phyloP scores from a whole-genome alignment of 208 protist species.

The Crithidia fasciculata region DNA sequence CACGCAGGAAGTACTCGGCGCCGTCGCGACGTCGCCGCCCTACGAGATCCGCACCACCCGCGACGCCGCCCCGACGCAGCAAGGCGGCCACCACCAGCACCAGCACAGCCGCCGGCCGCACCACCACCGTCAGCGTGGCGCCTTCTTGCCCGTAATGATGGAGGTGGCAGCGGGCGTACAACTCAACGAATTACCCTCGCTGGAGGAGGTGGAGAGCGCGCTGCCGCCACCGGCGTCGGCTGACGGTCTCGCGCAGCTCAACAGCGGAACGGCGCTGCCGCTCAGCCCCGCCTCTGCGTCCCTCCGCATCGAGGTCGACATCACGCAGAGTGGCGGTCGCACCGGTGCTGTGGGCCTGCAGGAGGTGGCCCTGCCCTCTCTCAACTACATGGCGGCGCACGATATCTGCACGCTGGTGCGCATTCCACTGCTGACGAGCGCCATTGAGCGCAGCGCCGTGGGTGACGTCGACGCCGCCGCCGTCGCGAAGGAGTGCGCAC shows the following conservation, averaged over 20 bases:
- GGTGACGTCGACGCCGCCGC: conserved; percentile 16
- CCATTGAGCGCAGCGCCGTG: conserved; percentile 14
- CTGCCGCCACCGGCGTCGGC: background rate
- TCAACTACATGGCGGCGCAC: conserved; percentile 39
- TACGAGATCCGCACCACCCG: conserved; percentile 24
- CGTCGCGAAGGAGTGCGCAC: conserved; percentile 5
- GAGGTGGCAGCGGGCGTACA: conserved; percentile 42
- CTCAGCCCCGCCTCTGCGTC: conserved; percentile 31
- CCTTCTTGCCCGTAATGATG: conserved; percentile 69
- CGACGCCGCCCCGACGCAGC: background rate
- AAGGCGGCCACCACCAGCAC: background rate
- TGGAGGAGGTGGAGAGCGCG: conserved; percentile 23
- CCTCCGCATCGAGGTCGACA: conserved; percentile 41
- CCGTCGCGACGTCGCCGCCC: conserved; percentile 43
- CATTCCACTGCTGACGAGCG: conserved; percentile 32
- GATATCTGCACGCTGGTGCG: conserved; percentile 61
- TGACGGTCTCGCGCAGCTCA: conserved; percentile 10
- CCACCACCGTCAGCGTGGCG: conserved; percentile 29
- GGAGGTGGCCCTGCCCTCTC: conserved; percentile 40
- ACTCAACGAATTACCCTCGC: conserved; percentile 23
- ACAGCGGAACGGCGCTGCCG: conserved; percentile 18
- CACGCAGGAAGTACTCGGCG: conserved; percentile 52
- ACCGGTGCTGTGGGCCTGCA: conserved; percentile 33
- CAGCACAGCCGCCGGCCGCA: background rate
- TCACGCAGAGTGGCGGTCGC: conserved; percentile 25